These are phyloP conservation scores for Cichorium intybus DNA, from an alignment of 140 eudicot species.

Conservation along the genomic window DNA sequence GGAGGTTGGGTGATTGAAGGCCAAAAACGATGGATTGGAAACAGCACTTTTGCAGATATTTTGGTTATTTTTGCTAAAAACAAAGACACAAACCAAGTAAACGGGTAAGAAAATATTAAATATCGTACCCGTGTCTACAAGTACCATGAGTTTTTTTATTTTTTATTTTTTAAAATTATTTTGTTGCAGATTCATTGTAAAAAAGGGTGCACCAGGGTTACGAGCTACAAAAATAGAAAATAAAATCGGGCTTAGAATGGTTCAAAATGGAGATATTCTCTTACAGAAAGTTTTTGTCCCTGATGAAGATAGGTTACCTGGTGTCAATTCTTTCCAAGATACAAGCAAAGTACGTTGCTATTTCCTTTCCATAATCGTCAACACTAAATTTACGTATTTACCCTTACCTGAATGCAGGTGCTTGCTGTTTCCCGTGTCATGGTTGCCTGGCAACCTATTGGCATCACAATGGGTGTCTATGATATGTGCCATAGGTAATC, in stretches of 20 bases:
- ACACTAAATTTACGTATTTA: neutral
- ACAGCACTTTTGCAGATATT: conserved; percentile 97
- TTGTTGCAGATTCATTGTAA: conserved; percentile 63
- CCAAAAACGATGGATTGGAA: conserved; percentile 97
- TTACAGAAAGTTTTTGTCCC: conserved; percentile 82
- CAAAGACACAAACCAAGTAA: conserved; percentile 77
- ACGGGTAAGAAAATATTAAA: conserved; percentile 64
- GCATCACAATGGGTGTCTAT: conserved; percentile 96
- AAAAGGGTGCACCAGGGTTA: conserved; percentile 78
- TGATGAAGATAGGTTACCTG: conserved; percentile 87
- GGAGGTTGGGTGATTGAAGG: conserved; percentile 99
- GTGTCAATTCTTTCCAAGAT: conserved; percentile 95
- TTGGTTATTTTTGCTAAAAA: conserved; percentile 89
- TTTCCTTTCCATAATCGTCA: neutral
- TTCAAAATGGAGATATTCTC: conserved; percentile 94
- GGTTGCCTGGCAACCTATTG: conserved; percentile 99
- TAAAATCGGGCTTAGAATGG: conserved; percentile 86
- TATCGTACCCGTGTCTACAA: neutral
- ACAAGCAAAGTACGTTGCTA: conserved; percentile 68
- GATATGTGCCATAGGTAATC: conserved; percentile 98
- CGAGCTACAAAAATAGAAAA: conserved; percentile 90
- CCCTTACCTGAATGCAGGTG: conserved; percentile 51
- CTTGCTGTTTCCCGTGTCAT: conserved; percentile 98
- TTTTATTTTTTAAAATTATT: neutral
- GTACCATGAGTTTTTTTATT: neutral